Conservation (phyloP, 768 basidiomycete species). For the Piloderma croceum region DNA sequence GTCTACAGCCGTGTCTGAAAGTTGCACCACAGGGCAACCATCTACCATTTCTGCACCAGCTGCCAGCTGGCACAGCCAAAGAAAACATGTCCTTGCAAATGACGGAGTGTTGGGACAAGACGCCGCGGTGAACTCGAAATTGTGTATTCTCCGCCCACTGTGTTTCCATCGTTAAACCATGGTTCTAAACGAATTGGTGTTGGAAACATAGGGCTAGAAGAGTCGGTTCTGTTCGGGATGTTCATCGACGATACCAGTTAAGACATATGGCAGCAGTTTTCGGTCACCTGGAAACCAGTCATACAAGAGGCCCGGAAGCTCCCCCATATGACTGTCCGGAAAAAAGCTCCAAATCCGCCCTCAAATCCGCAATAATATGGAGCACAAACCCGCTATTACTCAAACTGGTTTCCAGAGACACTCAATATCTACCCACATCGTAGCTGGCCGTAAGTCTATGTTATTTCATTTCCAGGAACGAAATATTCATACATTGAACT, state of each 20-base stretch:
- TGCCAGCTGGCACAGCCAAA: slow-evolving; percentile 24
- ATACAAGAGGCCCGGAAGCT: no score
- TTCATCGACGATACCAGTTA: no score
- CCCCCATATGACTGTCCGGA: no score
- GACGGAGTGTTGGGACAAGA: slow-evolving; percentile 23
- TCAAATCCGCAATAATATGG: no score
- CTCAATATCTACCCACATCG: slow-evolving; percentile 7
- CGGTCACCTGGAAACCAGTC: no score
- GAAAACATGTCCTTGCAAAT: slow-evolving; percentile 38
- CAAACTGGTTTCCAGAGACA: slow-evolving; percentile 9
- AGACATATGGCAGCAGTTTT: no score
- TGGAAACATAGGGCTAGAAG: no score
- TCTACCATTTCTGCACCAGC: slow-evolving; percentile 9
- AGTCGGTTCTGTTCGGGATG: no score
- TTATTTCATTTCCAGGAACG: not conserved
- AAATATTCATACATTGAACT: not conserved
- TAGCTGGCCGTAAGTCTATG: slow-evolving; percentile 9
- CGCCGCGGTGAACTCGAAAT: slow-evolving; percentile 9
- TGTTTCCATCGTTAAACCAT: slow-evolving; percentile 11
- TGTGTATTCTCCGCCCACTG: slow-evolving; percentile 3
- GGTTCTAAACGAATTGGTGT: no score
- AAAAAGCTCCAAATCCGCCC: no score
- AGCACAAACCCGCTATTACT: no score
- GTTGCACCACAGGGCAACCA: slow-evolving; percentile 15
- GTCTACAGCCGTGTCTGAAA: slow-evolving; percentile 11